Evolutionary conservation across 306 rosid species (phyloP), one percentile per base, ranked within the genome.

Genomic region (Malus fusca): DNA sequence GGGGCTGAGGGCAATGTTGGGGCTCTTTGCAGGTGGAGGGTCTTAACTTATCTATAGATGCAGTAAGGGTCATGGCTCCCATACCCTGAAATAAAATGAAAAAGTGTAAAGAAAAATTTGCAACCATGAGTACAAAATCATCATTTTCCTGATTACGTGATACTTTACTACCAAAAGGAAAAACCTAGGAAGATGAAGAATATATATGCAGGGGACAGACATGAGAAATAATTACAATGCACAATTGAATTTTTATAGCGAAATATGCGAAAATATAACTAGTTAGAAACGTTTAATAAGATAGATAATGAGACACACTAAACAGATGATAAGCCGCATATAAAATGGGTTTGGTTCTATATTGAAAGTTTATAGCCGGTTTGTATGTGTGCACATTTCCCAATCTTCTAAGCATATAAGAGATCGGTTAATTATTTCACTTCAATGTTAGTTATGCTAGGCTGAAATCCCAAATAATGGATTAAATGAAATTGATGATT

Each of bases 31-130:
- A 93, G 66, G 61, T 37, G 23, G 75, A 53, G 17, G 98, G 97
- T 40, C 96, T 88, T 15, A 89, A 60, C 44, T 73, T 82, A 70
- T 56, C 81, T 67, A 91, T 44, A 14, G 83, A 78, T 72, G 98
- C 98, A 5, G 98, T 91, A 55, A 91, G 76, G 40, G 97, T 79
- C 52, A 93, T 75, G 8, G 66, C 71, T 63, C 79, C 84, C 86
- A 91, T 91, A 15, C 98, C 98, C 97, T 93, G 43, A 2, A 66
- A 48, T 48, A 48, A 69, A 44, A 8, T 56, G 5, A 7, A 31
- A 44, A 71, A 53, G 18, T 25, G 28, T 48, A 4, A 48, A 48
- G 55, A 48, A 48, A 48, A 48, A 15, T 48, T 48, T 48, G 30
- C 55, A 46, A 35, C 21, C n/a, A 17, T 25, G 7, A 3, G 58